phyloP scores from a whole-genome alignment of 2,329 filamentous ascomycete genomes.

The Aureobasidium sp. region DNA sequence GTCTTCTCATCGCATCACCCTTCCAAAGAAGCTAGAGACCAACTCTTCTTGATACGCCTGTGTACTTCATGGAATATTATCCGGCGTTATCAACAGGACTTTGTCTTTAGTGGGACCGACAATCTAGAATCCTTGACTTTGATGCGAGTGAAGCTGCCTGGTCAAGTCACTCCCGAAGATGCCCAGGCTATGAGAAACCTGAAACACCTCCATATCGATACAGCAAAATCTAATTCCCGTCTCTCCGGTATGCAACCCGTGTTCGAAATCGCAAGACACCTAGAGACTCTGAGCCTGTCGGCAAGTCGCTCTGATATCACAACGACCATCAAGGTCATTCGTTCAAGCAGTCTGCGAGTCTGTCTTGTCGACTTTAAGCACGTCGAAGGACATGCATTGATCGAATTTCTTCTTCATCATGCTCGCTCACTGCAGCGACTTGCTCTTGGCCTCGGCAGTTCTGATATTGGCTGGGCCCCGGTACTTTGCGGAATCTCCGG shows the following conservation, averaged over 20 bases:
- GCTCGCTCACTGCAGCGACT: not conserved
- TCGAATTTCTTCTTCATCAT: not conserved
- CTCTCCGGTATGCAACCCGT: not conserved
- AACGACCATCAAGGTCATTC: not conserved
- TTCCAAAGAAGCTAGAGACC: not conserved
- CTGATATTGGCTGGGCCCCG: not conserved
- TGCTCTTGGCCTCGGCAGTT: not conserved
- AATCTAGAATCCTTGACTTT: not conserved
- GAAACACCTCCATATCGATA: not conserved
- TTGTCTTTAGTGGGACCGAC: not conserved
- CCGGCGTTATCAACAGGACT: too few species aligned
- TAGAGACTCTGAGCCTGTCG: not conserved
- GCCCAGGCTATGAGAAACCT: not conserved
- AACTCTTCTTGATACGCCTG: not conserved
- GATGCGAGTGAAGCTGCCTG: not conserved
- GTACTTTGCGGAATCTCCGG: not conserved
- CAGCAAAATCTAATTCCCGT: not conserved
- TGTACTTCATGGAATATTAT: too few species aligned
- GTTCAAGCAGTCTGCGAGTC: not conserved
- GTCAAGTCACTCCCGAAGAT: not conserved
- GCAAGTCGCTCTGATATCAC: not conserved
- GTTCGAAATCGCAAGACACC: not conserved
- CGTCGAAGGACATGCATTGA: not conserved
- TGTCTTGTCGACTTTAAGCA: not conserved
- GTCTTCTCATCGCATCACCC: not conserved